Base-by-base conservation (phyloP, 176 grass and related monocot genomes). In the Eremochloa ophiuroides region DNA sequence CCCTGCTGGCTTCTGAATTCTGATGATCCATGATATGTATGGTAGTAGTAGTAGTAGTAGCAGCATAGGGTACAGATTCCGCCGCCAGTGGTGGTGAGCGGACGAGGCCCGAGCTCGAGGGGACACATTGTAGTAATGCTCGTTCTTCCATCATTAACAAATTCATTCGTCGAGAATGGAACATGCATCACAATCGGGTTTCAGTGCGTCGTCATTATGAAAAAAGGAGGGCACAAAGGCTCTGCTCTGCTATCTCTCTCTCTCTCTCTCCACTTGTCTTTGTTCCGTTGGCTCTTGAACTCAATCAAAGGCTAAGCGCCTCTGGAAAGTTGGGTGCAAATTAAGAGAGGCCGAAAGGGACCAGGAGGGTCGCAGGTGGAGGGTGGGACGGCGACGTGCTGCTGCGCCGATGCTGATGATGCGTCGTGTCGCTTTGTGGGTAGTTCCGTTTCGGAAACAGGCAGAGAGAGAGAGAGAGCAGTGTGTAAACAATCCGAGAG, bases 251-350 rank as follows among this genome's bases (percentile, higher is more conserved):
- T 35, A 4, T 46, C 44, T 50, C 48, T 3, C 18, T 25, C 53
- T 58, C 0, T 25, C n/a, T 56, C 5, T n/a, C 16, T 37, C 30
- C 47, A 38, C 59, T 69, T 68, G 77, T 71, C 76, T 38, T 75
- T 55, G 81, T 79, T 77, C 78, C 55, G 1, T 46, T 63, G 87
- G 82, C 93, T 95, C 84, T 89, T 92, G 85, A 83, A 22, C 63
- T 53, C 79, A 8, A 22, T 76, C 82, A 88, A 90, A 83, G 85
- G 18, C 2, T 48, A 20, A 18, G 2, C 62, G 28, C 62, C 48
- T 39, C 33, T 73, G 7, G 60, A 76, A 46, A 79, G 55, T 86
- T 81, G 59, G 73, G 84, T 82, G 83, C 72, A 66, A 85, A 81
- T n/a, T n/a, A n/a, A n/a, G 37, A 30, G 53, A 53, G n/a, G 20